These are phyloP conservation scores for Adansonia digitata DNA, from an alignment of 345 rosid genomes.

Conservation along the genomic window DNA sequence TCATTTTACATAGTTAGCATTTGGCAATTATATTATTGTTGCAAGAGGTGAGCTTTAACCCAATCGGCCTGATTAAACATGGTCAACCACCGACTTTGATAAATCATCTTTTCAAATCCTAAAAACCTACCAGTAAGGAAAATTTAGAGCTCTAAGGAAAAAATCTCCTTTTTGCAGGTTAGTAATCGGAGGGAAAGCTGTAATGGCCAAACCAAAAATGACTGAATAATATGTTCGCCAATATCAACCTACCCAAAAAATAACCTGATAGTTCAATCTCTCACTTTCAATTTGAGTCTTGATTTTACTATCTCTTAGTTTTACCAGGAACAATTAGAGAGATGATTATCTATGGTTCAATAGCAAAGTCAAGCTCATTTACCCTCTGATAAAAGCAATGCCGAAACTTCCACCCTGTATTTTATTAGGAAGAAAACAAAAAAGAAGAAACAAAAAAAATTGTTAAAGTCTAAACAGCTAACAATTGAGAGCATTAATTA, in stretches of 20 bases:
- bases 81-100: background rate
- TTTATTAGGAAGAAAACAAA: background rate
- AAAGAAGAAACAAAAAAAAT: background rate
- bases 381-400: slow-evolving; percentile 93
- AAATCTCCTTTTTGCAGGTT: background rate
- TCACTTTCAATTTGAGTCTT: slow-evolving; percentile 14
- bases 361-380: slow-evolving; percentile 72
- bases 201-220: slow-evolving; percentile 16
- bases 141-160: background rate
- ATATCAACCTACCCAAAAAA: no score
- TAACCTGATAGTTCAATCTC: slow-evolving; percentile 13
- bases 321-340: slow-evolving; percentile 20
- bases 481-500: background rate
- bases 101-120: background rate
- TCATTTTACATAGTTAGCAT: background rate
- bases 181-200: background rate
- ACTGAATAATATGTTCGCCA: slow-evolving; percentile 15
- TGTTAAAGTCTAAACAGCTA: slow-evolving; percentile 9
- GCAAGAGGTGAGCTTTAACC: background rate
- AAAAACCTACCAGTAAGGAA: background rate
- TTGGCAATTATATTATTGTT: background rate
- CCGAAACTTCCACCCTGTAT: slow-evolving; percentile 97
- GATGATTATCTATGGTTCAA: slow-evolving; percentile 48
- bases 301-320: slow-evolving; percentile 24
- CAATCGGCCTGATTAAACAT: background rate